These are phyloP conservation scores for Crucihimalaya himalaica DNA, from an alignment of 345 rosid species.

Conservation along the genomic window DNA sequence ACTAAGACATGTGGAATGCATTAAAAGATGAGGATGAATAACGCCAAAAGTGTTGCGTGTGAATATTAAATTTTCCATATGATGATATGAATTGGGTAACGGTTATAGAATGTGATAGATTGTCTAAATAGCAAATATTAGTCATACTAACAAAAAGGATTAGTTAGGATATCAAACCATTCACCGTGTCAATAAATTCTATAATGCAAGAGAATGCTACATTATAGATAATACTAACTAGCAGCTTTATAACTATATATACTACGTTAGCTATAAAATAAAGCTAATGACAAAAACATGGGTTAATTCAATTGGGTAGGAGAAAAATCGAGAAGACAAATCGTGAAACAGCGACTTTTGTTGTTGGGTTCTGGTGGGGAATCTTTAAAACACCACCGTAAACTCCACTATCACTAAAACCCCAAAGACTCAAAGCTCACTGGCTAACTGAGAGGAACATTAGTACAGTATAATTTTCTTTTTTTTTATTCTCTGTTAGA, in stretches of 20 bases:
- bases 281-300: slow-evolving; percentile 26
- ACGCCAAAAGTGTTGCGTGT: slow-evolving; percentile 11
- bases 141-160: background rate
- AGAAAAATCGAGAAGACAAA: slow-evolving; percentile 14
- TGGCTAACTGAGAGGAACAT: slow-evolving; percentile 6
- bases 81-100: slow-evolving; percentile 5
- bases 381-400: slow-evolving; percentile 27
- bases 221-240: background rate
- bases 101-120: slow-evolving; percentile 2
- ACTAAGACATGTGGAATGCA: slow-evolving; percentile 6
- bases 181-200: background rate
- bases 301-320: slow-evolving; percentile 19
- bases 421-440: slow-evolving; percentile 32
- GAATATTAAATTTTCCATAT: slow-evolving; percentile 9
- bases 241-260: background rate
- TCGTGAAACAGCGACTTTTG: background rate
- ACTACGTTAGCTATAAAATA: background rate
- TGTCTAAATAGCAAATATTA: background rate
- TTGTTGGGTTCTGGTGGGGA: slow-evolving; percentile 33
- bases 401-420: slow-evolving; percentile 21
- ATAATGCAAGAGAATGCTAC: background rate
- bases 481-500: slow-evolving; percentile 5
- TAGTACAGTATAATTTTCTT: background rate
- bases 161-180: background rate
- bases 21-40: background rate